Conservation (phyloP, 2,329 filamentous ascomycete species). For the Tolypocladium ovalisporum region DNA sequence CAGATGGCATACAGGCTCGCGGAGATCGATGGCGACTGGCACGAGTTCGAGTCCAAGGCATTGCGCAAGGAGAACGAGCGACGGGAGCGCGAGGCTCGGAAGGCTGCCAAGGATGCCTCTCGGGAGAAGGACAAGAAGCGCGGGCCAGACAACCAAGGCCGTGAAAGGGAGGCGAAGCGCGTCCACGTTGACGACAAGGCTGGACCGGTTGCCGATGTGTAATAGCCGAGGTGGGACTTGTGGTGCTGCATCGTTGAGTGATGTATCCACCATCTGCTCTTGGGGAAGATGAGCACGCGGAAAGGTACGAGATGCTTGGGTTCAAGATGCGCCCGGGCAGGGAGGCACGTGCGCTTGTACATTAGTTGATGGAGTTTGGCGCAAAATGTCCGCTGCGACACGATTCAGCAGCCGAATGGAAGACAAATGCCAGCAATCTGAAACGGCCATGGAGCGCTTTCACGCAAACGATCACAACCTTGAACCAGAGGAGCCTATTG, state of each 20-base stretch:
- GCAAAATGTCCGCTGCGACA: background rate
- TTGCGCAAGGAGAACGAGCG: conserved; percentile 81
- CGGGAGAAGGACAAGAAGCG: conserved; percentile 30
- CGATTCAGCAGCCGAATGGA: background rate
- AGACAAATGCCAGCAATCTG: background rate
- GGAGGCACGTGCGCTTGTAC: background rate
- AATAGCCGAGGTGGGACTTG: background rate
- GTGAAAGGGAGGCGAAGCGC: conserved; percentile 22
- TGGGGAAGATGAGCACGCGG: no score
- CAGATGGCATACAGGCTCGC: conserved; percentile 46
- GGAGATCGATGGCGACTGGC: conserved; percentile 85
- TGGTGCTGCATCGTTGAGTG: background rate
- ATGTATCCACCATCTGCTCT: background rate
- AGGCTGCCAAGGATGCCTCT: conserved; percentile 27
- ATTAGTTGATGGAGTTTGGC: background rate
- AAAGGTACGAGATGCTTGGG: background rate
- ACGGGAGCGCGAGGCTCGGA: conserved; percentile 41
- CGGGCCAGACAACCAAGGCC: conserved; percentile 17
- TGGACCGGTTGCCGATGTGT: background rate
- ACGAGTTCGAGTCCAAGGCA: conserved; percentile 96
- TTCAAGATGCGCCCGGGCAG: background rate
- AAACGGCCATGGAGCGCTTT: background rate
- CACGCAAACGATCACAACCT: no score
- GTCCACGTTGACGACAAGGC: conserved; percentile 17
- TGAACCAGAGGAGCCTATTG: background rate